phyloP scores from a whole-genome alignment of 352 stramenopile genomes.

The Phytopythium aichiense region DNA sequence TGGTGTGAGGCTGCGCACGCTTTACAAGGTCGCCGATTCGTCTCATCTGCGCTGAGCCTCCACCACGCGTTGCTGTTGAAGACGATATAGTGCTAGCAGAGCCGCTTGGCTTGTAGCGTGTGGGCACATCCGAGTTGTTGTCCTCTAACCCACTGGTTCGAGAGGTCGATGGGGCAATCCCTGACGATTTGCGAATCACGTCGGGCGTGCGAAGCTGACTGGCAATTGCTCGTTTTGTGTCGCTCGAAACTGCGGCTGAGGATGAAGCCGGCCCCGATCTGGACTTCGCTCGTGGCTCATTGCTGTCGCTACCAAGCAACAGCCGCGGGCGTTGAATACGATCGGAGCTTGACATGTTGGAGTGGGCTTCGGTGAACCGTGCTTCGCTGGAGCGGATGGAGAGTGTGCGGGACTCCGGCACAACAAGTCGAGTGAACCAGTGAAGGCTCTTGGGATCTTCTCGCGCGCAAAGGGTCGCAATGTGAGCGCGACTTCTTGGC shows the following conservation, averaged over 20 bases:
- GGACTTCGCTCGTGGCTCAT: neutral
- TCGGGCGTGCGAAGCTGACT: neutral
- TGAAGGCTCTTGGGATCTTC: neutral
- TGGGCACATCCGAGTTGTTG: neutral
- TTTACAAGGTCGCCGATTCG: slow-evolving; percentile 40
- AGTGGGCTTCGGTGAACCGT: neutral
- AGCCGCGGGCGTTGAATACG: neutral
- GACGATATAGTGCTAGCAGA: neutral
- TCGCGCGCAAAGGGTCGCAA: too few relatives aligned
- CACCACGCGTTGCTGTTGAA: neutral
- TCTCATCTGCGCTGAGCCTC: neutral
- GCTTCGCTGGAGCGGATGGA: neutral
- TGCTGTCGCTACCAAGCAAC: neutral
- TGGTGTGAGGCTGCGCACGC: slow-evolving; percentile 45
- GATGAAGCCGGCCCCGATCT: neutral
- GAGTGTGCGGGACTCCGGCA: neutral
- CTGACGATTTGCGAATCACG: neutral
- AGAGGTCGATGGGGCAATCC: neutral
- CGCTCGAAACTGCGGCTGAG: neutral
- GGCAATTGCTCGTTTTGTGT: neutral
- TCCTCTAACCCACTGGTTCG: neutral
- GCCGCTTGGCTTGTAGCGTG: neutral
- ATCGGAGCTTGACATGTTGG: neutral
- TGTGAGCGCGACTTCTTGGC: too few relatives aligned
- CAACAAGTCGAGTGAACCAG: neutral